A percentile compares a stretch with the other conserved stretches of the same genome.
phyloP scores from a whole-genome alignment of 495 filamentous ascomycete species.

The Thermothielavioides terrestris region DNA sequence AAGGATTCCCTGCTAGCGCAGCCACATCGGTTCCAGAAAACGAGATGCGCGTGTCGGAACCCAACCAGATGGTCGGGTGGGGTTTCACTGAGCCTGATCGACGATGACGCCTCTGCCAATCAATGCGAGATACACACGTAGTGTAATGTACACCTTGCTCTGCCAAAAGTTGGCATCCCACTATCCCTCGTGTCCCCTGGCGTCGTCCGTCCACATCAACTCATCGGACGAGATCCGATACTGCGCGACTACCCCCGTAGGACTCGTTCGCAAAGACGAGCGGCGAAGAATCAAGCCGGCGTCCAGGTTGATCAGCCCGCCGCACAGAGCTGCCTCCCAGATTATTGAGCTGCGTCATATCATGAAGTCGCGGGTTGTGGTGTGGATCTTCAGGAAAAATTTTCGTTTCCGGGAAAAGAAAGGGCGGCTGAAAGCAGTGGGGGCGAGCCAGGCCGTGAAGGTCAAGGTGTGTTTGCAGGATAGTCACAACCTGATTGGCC shows the following conservation, averaged over 20 bases:
- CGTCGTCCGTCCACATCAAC: no score
- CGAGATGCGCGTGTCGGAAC: slow-evolving; percentile 2
- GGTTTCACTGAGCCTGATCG: slow-evolving; percentile 1
- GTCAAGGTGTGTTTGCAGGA: neutral
- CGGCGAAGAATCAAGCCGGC: neutral
- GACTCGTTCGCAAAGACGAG: neutral
- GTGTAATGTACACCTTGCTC: no score
- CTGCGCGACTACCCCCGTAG: no score
- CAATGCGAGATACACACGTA: no score
- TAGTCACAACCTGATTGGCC: slow-evolving; percentile 1
- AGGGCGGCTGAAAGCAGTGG: neutral
- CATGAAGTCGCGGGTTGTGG: neutral
- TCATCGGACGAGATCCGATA: neutral
- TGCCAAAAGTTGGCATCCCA: no score
- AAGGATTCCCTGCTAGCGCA: slow-evolving; percentile 2
- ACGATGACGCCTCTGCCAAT: slow-evolving; percentile 4
- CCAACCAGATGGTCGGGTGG: slow-evolving; percentile 17
- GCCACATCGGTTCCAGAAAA: slow-evolving; percentile 14
- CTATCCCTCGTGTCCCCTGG: no score
- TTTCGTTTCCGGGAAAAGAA: neutral
- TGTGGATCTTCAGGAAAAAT: neutral
- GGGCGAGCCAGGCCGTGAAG: neutral
- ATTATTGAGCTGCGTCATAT: neutral
- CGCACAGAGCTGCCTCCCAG: neutral
- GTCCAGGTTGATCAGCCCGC: neutral